A percentile compares a stretch with the other conserved stretches of the same genome.
phyloP scores from a whole-genome alignment of 129 eudicot species.

The Artemisia tridentata region DNA sequence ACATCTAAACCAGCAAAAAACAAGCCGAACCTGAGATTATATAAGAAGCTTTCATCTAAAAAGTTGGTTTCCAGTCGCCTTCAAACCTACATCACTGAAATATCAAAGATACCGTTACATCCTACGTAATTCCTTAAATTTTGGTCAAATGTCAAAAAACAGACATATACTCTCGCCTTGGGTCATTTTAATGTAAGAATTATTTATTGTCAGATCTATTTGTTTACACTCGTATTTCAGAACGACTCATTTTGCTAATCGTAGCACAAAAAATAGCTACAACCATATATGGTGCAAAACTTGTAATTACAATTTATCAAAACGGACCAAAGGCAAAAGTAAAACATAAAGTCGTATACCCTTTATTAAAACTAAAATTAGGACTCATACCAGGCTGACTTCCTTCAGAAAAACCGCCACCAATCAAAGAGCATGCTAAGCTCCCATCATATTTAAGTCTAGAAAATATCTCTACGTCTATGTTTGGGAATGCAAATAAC shows the following conservation, averaged over 20 bases:
- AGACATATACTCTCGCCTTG: too few species aligned
- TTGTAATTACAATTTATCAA: too few species aligned
- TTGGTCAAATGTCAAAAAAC: too few species aligned
- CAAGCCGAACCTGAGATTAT: conserved; percentile 7
- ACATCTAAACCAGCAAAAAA: conserved; percentile 10
- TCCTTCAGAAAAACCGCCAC: conserved; percentile 2
- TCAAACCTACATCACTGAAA: conserved; percentile 15
- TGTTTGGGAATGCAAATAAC: not conserved
- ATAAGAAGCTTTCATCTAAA: conserved; percentile 11
- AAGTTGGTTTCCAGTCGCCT: not conserved
- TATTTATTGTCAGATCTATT: too few species aligned
- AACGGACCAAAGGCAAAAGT: too few species aligned
- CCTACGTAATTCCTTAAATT: not conserved
- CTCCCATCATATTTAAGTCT: conserved; percentile 8
- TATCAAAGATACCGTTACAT: conserved; percentile 3
- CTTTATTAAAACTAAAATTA: conserved; percentile 12
- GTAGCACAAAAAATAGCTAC: too few species aligned
- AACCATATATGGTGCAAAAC: too few species aligned
- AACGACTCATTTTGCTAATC: not conserved
- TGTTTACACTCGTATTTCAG: not conserved
- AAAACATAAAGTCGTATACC: too few species aligned
- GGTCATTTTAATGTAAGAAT: too few species aligned
- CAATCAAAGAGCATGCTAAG: not conserved
- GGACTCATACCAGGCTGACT: conserved; percentile 21
- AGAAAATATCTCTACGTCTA: not conserved